These are phyloP conservation scores for Streptanthus diversifolius DNA, from an alignment of 345 rosid genomes.

Conservation along the genomic window DNA sequence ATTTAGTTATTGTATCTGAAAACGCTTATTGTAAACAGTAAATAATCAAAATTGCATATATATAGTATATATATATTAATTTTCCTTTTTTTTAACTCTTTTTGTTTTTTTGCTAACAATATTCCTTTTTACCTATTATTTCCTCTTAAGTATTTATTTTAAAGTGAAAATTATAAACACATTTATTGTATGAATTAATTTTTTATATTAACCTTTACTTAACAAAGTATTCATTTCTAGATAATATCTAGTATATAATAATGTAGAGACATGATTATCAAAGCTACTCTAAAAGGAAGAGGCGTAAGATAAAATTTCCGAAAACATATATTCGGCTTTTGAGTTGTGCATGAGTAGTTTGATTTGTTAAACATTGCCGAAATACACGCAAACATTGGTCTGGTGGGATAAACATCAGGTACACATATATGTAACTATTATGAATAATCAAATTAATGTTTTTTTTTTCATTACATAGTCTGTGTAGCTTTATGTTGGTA, in stretches of 20 bases:
- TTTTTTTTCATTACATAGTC: background rate
- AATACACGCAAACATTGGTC: background rate
- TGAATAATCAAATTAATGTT: background rate
- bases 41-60: too few species aligned
- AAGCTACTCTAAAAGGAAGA: background rate
- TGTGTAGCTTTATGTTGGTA: background rate
- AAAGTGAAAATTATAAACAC: background rate
- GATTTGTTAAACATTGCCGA: background rate
- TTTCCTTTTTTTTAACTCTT: background rate
- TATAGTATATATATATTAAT: background rate
- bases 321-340: background rate
- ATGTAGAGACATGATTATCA: background rate
- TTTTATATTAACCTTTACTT: background rate
- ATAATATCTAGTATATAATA: background rate
- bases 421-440: background rate
- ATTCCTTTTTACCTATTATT: too few species aligned
- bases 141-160: background rate
- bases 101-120: too few species aligned
- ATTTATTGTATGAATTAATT: background rate
- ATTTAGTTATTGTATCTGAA: too few species aligned
- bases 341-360: background rate
- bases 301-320: background rate
- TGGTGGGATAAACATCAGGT: background rate
- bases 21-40: too few species aligned
- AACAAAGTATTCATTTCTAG: background rate